Conservation (phyloP, 2,329 filamentous ascomycete genomes). For the Diplodia seriata region DNA sequence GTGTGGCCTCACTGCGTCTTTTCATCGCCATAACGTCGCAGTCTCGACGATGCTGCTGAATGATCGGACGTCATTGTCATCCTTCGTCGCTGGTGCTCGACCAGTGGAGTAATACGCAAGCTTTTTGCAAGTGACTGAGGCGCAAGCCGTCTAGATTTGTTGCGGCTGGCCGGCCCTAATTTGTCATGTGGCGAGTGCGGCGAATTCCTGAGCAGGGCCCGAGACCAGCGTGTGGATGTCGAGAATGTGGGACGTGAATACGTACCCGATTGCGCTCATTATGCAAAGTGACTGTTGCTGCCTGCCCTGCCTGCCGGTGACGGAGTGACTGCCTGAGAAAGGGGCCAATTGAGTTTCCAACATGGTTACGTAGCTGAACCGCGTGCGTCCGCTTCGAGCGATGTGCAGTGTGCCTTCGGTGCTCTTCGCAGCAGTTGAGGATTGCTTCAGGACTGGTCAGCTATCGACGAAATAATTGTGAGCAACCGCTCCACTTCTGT, state of each 20-base stretch:
- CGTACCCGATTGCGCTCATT: not conserved
- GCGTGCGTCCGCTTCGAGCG: not conserved
- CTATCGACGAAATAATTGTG: not conserved
- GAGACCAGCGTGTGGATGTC: not conserved
- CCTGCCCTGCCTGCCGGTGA: not conserved
- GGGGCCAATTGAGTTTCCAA: not conserved
- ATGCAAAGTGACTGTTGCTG: conserved; percentile 4
- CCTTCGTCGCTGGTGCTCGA: too few relatives aligned
- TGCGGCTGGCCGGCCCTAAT: not conserved
- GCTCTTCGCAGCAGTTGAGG: not conserved
- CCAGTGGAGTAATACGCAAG: too few relatives aligned
- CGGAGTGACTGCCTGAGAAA: not conserved
- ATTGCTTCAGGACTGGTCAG: not conserved
- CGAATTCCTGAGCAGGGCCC: not conserved
- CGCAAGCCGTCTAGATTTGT: not conserved
- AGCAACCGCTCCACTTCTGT: conserved; percentile 13
- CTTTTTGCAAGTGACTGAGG: not conserved
- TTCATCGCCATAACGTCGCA: not conserved
- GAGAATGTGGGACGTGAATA: not conserved
- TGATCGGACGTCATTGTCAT: too few relatives aligned
- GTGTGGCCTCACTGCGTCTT: not conserved
- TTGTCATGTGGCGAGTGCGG: conserved; percentile 2
- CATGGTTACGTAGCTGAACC: not conserved
- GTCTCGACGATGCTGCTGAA: not conserved
- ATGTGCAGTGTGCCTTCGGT: not conserved